Percentiles rank a stretch among this genome's conserved stretches.
Evolutionary conservation across 306 rosid species (phyloP).

Genomic region (Vicia villosa): DNA sequence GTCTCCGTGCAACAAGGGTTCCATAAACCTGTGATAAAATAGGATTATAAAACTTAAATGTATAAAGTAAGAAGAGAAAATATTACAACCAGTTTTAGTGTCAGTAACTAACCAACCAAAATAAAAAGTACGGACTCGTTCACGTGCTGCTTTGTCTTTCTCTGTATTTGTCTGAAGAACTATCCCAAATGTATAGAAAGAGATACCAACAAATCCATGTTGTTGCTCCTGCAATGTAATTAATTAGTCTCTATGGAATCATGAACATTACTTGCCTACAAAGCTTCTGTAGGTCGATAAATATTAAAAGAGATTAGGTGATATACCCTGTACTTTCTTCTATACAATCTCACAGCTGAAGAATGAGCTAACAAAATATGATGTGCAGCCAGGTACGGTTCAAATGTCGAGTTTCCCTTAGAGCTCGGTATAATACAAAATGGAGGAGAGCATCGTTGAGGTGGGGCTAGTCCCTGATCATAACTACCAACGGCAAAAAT

Average conservation of each 20-base stretch:
- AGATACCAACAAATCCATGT: conserved; percentile 63
- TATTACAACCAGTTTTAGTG: not conserved
- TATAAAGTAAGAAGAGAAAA: not conserved
- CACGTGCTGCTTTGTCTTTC: conserved; percentile 48
- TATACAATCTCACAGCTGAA: conserved; percentile 59
- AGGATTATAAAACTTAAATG: not conserved
- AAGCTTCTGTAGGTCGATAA: too few species aligned
- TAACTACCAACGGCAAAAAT: conserved; percentile 50
- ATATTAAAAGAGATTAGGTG: not conserved
- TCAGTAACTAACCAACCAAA: conserved; percentile 54
- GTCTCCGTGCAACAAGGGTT: conserved; percentile 68
- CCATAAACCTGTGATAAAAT: conserved; percentile 51
- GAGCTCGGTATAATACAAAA: conserved; percentile 46
- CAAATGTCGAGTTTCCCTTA: conserved; percentile 62
- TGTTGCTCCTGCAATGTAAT: conserved; percentile 54
- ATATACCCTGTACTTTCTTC: conserved; percentile 52
- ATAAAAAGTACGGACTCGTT: conserved; percentile 46
- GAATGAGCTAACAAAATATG: conserved; percentile 73
- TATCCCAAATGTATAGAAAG: conserved; percentile 40
- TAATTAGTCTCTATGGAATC: not conserved
- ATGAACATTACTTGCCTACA: not conserved
- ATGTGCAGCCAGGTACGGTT: conserved; percentile 68
- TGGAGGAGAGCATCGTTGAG: conserved; percentile 61
- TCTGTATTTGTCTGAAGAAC: conserved; percentile 49
- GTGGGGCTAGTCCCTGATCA: conserved; percentile 54